Evolutionary conservation across 345 rosid genomes (phyloP).

Genomic region (Toxicodendron radicans): DNA sequence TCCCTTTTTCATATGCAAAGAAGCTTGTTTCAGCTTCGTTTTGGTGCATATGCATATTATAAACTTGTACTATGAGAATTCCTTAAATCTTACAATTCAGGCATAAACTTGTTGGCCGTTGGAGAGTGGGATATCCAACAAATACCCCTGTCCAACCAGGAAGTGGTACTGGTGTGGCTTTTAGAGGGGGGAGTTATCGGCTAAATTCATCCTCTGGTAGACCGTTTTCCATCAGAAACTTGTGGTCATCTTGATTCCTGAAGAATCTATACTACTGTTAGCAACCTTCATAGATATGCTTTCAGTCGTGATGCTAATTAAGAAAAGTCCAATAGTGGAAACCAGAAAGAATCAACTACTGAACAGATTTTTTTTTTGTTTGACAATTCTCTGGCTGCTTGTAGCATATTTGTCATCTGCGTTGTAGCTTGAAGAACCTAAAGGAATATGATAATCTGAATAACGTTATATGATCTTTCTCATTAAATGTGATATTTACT

Average conservation of each 20-base stretch:
- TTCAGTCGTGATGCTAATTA: background rate
- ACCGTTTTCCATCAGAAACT: background rate
- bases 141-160: slow-evolving; percentile 23
- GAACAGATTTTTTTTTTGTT: background rate
- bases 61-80: background rate
- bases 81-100: slow-evolving; percentile 26
- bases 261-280: background rate
- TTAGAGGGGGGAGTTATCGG: slow-evolving; percentile 33
- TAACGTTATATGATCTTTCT: background rate
- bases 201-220: slow-evolving; percentile 17
- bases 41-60: background rate
- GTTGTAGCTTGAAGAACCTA: background rate
- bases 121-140: slow-evolving; percentile 27
- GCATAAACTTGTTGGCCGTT: slow-evolving; percentile 30
- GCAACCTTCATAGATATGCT: background rate
- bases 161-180: slow-evolving; percentile 23
- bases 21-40: background rate
- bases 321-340: background rate
- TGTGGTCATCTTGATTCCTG: slow-evolving; percentile 1
- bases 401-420: background rate
- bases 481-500: background rate
- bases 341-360: background rate
- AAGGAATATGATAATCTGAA: background rate
- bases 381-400: background rate
- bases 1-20: background rate